Evolutionary conservation across 225 moss, liverwort and hornwort species (phyloP), one percentile per base, ranked within the genome.

Genomic region (Neckera pumila): DNA sequence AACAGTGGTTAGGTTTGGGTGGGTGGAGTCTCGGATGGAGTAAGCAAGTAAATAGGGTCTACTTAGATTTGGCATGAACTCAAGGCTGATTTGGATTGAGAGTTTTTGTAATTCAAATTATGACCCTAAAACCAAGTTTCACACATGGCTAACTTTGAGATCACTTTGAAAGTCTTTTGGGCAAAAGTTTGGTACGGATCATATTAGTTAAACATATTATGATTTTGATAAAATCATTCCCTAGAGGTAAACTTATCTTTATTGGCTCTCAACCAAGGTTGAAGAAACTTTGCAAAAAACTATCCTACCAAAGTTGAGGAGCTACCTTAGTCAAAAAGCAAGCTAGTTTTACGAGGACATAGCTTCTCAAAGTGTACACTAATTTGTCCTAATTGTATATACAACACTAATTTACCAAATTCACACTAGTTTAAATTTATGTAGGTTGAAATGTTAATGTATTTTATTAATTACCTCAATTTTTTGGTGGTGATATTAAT

Each of bases 261-360:
- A 6, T 43, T 28, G 9, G 3, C 10, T 17, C 0, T 27, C 6
- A 2, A 43, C 1, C 4, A 10, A 45, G 8, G 8, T 6, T 45
- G 45, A 45, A 8, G 45, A 45, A 45, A 45, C 45, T 45, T 45
- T 45, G 45, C 45, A 45, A 45, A 45, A 45, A 45, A 45, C 45
- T 45, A 45, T 8, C 12, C 0, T 45, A 2, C 0, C 2, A 0
- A 53, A 23, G 2, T 25, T 36, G 10, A 36, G 9, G 16, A 15
- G 10, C 36, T 54, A 54, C 36, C 4, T 77, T 23, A 6, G 1
- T 51, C 0, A 10, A 51, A 49, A 76, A 76, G 0, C 7, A 36
- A 76, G 1, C 8, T 22, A 14, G 0, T 76, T 19, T 12, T 47
- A 19, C 2, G 2, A 51, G 3, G 21, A 22, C 14, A 21, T 20